These are phyloP conservation scores for Debaryomyces hansenii DNA, from an alignment of 805 yeast species.

Conservation along the genomic window DNA sequence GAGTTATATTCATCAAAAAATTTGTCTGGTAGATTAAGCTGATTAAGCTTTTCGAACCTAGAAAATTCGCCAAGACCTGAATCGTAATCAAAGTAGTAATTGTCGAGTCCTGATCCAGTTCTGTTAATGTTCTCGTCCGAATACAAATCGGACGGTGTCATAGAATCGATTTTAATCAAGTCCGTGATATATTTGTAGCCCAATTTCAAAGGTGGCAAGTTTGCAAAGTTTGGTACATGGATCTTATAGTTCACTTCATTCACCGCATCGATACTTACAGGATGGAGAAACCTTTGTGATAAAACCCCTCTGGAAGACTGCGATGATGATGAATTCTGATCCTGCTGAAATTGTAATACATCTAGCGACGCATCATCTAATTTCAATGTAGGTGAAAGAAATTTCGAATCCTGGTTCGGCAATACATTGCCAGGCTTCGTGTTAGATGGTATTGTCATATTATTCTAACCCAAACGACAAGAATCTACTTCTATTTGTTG, in stretches of 20 bases:
- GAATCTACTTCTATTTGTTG: background rate
- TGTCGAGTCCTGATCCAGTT: conserved; percentile 51
- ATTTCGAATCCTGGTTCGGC: conserved; percentile 16
- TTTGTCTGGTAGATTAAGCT: conserved; percentile 75
- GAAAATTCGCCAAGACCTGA: conserved; percentile 53
- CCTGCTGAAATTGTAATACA: conserved; percentile 32
- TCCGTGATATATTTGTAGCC: conserved; percentile 65
- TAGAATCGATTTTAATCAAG: conserved; percentile 58
- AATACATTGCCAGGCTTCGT: conserved; percentile 5
- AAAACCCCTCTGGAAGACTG: conserved; percentile 20
- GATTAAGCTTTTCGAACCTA: conserved; percentile 74
- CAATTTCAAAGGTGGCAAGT: conserved; percentile 53
- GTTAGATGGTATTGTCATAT: conserved; percentile 4
- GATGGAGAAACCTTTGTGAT: conserved; percentile 34
- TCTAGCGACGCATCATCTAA: conserved; percentile 24
- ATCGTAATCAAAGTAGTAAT: conserved; percentile 54
- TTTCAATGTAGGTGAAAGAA: conserved; percentile 32
- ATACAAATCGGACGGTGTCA: conserved; percentile 56
- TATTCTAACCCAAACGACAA: background rate
- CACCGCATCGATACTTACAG: conserved; percentile 31
- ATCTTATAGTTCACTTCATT: conserved; percentile 45
- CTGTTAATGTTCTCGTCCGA: conserved; percentile 55
- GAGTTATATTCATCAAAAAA: conserved; percentile 71
- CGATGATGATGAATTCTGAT: conserved; percentile 16
- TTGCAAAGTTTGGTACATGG: conserved; percentile 49